A percentile compares a stretch with the other conserved stretches of the same genome.
These are phyloP conservation scores for Capronia epimyces DNA, from an alignment of 2,329 filamentous ascomycete genomes.

Conservation along the genomic window DNA sequence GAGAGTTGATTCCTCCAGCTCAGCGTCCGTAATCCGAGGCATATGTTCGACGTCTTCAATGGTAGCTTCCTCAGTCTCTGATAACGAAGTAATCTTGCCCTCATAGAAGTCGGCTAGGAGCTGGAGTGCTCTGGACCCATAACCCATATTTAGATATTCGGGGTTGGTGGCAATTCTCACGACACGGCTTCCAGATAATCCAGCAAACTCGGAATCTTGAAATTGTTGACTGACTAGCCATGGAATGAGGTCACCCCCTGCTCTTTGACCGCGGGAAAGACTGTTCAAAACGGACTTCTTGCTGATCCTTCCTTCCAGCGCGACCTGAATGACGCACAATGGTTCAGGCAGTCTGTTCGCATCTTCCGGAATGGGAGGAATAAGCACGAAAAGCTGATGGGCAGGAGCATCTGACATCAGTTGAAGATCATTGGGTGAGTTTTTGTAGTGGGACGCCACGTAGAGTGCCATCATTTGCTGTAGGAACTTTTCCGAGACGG, in stretches of 20 bases:
- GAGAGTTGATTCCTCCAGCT: constrained; percentile 69
- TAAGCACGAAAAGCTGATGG: constrained; percentile 91
- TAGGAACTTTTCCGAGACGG: constrained; percentile 91
- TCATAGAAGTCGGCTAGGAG: constrained; percentile 90
- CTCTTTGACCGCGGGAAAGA: constrained; percentile 79
- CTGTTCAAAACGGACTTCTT: constrained; percentile 85
- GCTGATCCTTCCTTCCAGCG: constrained; percentile 91
- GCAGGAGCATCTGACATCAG: constrained; percentile 97
- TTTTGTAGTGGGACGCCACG: constrained; percentile 96
- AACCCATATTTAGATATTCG: constrained; percentile 87
- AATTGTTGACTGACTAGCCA: constrained; percentile 98
- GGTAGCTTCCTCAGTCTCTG: constrained; percentile 55
- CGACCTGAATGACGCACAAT: constrained; percentile 88
- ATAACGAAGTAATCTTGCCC: constrained; percentile 79
- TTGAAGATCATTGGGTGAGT: constrained; percentile 95
- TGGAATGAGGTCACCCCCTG: constrained; percentile 88
- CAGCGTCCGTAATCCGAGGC: constrained; percentile 72
- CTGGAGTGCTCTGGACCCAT: constrained; percentile 81
- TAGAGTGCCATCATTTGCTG: constrained; percentile 98
- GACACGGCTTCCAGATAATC: constrained; percentile 82
- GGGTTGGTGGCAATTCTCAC: constrained; percentile 96
- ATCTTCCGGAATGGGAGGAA: constrained; percentile 74
- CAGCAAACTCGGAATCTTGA: constrained; percentile 93
- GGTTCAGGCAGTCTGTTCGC: constrained; percentile 81
- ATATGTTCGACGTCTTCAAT: constrained; percentile 53